Percentiles rank a stretch among this genome's conserved stretches.
phyloP scores from a whole-genome alignment of 2,329 filamentous ascomycete species.

The Trichocomaceae sp. region DNA sequence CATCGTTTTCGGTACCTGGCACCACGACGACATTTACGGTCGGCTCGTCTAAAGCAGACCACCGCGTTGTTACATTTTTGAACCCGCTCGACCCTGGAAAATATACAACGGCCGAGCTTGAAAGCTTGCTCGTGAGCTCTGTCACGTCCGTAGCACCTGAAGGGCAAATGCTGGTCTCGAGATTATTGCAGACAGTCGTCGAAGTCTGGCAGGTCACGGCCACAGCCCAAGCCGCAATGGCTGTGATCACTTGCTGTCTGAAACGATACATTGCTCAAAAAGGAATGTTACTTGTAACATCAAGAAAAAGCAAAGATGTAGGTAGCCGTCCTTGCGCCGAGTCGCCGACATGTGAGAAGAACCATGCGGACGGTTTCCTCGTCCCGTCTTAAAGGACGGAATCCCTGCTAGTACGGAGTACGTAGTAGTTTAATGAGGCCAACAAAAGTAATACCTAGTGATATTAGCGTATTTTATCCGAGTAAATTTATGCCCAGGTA shows the following conservation, averaged over 20 bases:
- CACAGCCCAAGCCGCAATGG: constrained; percentile 22
- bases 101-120: constrained; percentile 37
- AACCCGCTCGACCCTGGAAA: constrained; percentile 39
- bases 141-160: constrained; percentile 16
- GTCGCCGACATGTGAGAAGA: too few relatives aligned
- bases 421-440: too few relatives aligned
- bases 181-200: constrained; percentile 11
- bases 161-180: constrained; percentile 9
- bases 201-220: not conserved
- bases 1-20: constrained; percentile 44
- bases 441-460: too few relatives aligned
- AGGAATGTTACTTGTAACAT: not conserved
- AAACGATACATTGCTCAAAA: constrained; percentile 12
- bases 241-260: constrained; percentile 18
- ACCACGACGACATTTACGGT: constrained; percentile 43
- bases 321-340: too few relatives aligned
- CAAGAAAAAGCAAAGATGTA: too few relatives aligned
- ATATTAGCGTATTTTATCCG: too few relatives aligned
- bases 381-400: too few relatives aligned
- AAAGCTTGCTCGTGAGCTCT: constrained; percentile 25
- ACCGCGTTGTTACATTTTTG: constrained; percentile 34
- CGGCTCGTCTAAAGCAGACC: constrained; percentile 43
- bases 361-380: too few relatives aligned
- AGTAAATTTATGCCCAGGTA: too few relatives aligned
- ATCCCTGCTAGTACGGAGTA: too few relatives aligned